These are phyloP conservation scores for Arthroderma uncinatum DNA, from an alignment of 2,329 filamentous ascomycete genomes.

Conservation along the genomic window DNA sequence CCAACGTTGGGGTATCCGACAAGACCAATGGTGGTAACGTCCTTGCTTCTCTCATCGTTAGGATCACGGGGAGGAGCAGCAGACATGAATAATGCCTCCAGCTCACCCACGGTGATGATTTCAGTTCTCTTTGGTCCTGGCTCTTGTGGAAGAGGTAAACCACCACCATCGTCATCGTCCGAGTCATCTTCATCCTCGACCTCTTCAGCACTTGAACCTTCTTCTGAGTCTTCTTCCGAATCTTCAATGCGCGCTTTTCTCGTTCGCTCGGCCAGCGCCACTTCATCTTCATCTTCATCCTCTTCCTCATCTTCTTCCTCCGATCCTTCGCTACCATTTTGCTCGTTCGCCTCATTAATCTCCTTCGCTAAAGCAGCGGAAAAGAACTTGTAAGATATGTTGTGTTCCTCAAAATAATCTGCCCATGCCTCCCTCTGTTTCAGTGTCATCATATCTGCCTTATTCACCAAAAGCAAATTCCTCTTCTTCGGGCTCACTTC, in stretches of 20 bases:
- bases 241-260: background rate
- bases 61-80: conserved; percentile 51
- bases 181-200: conserved; percentile 22
- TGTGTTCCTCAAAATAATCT: conserved; percentile 65
- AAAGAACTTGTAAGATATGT: conserved; percentile 91
- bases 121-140: conserved; percentile 46
- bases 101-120: conserved; percentile 84
- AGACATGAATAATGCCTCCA: conserved; percentile 76
- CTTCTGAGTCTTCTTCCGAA: conserved; percentile 13
- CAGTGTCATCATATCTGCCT: conserved; percentile 96
- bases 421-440: conserved; percentile 78
- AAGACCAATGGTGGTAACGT: conserved; percentile 66
- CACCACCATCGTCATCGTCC: conserved; percentile 23
- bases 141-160: conserved; percentile 19
- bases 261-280: background rate
- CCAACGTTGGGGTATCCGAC: conserved; percentile 98
- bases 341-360: conserved; percentile 60
- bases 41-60: conserved; percentile 33
- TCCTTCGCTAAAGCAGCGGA: conserved; percentile 88
- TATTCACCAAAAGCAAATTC: conserved; percentile 90
- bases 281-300: conserved; percentile 11
- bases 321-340: conserved; percentile 37
- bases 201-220: background rate
- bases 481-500: conserved; percentile 79
- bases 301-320: conserved; percentile 31